phyloP scores from a whole-genome alignment of 2,329 filamentous ascomycete genomes.

The Trichoderma endophyticum region DNA sequence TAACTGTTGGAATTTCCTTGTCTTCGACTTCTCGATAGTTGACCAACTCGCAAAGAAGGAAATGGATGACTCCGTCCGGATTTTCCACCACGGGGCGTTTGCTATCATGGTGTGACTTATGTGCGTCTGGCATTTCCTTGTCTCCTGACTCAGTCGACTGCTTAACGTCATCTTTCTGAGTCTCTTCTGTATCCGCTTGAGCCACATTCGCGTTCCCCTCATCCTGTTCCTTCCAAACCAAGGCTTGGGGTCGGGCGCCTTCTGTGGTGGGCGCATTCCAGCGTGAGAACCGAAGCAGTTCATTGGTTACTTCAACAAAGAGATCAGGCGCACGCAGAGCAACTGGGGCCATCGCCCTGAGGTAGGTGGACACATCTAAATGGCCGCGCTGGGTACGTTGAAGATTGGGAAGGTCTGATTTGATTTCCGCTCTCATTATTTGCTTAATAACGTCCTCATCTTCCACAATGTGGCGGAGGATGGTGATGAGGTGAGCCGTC shows the following conservation, averaged over 20 bases:
- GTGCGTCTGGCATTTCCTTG: conserved; percentile 60
- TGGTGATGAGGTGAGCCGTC: conserved; percentile 69
- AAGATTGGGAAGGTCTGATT: conserved; percentile 65
- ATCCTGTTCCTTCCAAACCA: conserved; percentile 42
- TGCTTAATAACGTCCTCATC: conserved; percentile 88
- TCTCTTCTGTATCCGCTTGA: conserved; percentile 19
- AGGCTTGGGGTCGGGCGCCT: conserved; percentile 31
- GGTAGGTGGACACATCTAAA: conserved; percentile 68
- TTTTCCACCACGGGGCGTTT: conserved; percentile 87
- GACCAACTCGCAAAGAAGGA: conserved; percentile 85
- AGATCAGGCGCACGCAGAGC: conserved; percentile 78
- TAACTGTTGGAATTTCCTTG: conserved; percentile 55
- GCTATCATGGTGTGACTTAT: conserved; percentile 62
- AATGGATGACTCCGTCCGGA: conserved; percentile 92
- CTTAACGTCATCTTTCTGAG: conserved; percentile 48
- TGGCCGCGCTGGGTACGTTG: conserved; percentile 48
- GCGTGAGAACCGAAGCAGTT: conserved; percentile 71
- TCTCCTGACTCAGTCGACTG: conserved; percentile 57
- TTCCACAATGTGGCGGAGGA: conserved; percentile 89
- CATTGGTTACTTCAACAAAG: conserved; percentile 84
- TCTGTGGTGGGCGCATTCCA: conserved; percentile 47
- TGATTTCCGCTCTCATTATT: conserved; percentile 88
- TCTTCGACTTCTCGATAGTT: conserved; percentile 93
- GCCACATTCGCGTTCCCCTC: conserved; percentile 22
- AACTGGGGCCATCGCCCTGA: conserved; percentile 73